phyloP scores from a whole-genome alignment of 108 stramenopile genomes.

The Seminavis robusta region DNA sequence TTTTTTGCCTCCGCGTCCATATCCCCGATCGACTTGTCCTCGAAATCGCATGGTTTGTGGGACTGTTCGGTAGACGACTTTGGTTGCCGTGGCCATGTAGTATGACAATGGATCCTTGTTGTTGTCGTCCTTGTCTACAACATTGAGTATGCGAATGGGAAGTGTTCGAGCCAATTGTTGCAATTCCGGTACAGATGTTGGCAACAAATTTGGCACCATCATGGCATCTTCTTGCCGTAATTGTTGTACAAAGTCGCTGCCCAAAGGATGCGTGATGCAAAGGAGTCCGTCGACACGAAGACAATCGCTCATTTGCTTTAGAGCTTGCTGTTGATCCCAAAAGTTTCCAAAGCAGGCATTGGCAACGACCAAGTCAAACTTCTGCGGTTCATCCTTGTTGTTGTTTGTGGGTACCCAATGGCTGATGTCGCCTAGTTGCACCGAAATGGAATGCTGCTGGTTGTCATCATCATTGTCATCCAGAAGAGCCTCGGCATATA shows the following conservation, averaged over 20 bases:
- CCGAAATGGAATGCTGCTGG: constrained; percentile 8
- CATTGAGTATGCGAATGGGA: background rate
- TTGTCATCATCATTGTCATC: background rate
- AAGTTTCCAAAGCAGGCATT: constrained; percentile 44
- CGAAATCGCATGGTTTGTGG: constrained; percentile 37
- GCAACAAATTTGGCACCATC: constrained; percentile 26
- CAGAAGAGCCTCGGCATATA: constrained; percentile 12
- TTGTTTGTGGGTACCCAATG: constrained; percentile 1
- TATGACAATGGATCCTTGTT: too few relatives aligned
- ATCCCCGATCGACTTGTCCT: constrained; percentile 75
- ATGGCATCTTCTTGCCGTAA: constrained; percentile 16
- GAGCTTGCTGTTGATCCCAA: constrained; percentile 5
- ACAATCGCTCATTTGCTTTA: constrained; percentile 7
- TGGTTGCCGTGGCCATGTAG: background rate
- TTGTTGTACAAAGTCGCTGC: constrained; percentile 17
- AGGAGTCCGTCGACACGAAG: constrained; percentile 2
- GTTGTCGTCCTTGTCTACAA: too few relatives aligned
- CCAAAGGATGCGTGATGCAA: constrained; percentile 25
- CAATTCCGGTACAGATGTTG: constrained; percentile 5
- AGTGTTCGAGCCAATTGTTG: background rate
- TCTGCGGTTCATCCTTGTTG: background rate
- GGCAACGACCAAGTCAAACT: constrained; percentile 17
- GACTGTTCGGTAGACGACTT: background rate
- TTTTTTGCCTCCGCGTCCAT: constrained; percentile 86
- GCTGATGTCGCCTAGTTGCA: constrained; percentile 16